These are phyloP conservation scores for Raphanus raphanistrum DNA, from an alignment of 345 rosid genomes.

Conservation along the genomic window DNA sequence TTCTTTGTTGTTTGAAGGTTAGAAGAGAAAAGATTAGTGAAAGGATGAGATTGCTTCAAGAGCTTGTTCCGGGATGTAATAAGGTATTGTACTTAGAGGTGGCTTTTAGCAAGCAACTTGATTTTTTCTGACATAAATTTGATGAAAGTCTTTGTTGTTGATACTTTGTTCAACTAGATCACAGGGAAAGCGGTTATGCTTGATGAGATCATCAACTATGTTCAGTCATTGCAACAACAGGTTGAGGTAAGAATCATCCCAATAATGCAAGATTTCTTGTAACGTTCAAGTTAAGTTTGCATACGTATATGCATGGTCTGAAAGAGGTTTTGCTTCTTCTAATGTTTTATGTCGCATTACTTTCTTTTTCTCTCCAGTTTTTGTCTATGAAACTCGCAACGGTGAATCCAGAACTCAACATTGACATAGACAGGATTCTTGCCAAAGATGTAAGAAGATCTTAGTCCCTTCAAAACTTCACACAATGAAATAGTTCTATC, in stretches of 20 bases:
- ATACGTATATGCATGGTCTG: not conserved
- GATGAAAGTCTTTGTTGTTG: conserved; percentile 15
- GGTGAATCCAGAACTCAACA: conserved; percentile 74
- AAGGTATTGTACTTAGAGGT: conserved; percentile 53
- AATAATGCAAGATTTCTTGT: not conserved
- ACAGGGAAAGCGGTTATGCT: conserved; percentile 99
- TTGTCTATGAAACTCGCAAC: conserved; percentile 98
- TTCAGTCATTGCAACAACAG: conserved; percentile 92
- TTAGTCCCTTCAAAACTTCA: not conserved
- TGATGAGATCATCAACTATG: conserved; percentile 96
- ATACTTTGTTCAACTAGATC: conserved; percentile 59
- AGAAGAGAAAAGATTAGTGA: conserved; percentile 97
- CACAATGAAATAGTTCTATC: not conserved
- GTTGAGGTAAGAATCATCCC: conserved; percentile 70
- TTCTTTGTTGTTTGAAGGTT: conserved; percentile 51
- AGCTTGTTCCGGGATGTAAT: conserved; percentile 96
- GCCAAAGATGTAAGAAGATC: conserved; percentile 75
- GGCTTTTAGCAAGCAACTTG: not conserved
- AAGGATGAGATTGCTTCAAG: conserved; percentile 95
- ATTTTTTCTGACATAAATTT: not conserved
- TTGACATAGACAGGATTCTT: conserved; percentile 69
- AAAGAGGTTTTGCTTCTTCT: conserved; percentile 14
- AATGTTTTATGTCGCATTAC: not conserved
- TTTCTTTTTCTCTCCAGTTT: conserved; percentile 52
- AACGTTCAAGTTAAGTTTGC: conserved; percentile 20